These are phyloP conservation scores for Pichia sp. DNA, from an alignment of 1,139 yeast genomes.

Conservation along the genomic window DNA sequence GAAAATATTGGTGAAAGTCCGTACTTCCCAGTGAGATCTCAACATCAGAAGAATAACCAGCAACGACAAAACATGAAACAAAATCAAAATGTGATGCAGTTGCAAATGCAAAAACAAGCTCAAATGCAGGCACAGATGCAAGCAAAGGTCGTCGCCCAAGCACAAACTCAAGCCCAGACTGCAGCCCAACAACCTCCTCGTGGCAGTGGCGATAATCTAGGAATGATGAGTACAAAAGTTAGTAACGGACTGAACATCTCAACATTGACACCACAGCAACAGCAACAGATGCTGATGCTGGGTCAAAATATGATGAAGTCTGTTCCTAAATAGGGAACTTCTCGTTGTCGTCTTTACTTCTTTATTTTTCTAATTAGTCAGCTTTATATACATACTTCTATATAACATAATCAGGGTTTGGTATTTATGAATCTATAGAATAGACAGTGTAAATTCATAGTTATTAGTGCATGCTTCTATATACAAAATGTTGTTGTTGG, in stretches of 20 bases:
- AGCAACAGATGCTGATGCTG: constrained; percentile 12
- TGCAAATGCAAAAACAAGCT: constrained; percentile 18
- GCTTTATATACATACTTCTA: too few species aligned
- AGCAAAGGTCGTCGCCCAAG: constrained; percentile 3
- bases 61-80: constrained; percentile 16
- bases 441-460: too few species aligned
- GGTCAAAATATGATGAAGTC: constrained; percentile 14
- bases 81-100: constrained; percentile 16
- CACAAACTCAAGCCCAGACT: neutral
- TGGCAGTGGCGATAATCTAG: neutral
- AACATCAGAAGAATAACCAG: constrained; percentile 30
- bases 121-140: constrained; percentile 8
- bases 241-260: constrained; percentile 9
- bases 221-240: neutral
- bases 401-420: too few species aligned
- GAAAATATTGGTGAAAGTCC: constrained; percentile 54
- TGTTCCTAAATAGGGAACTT: neutral
- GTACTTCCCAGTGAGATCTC: constrained; percentile 64
- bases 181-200: neutral
- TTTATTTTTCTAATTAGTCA: too few species aligned
- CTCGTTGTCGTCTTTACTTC: too few species aligned
- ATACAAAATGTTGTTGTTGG: too few species aligned
- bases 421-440: too few species aligned
- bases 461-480: too few species aligned
- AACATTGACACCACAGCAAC: constrained; percentile 20